Conservation (phyloP, 306 rosid genomes). For the Prunus fruticosa region DNA sequence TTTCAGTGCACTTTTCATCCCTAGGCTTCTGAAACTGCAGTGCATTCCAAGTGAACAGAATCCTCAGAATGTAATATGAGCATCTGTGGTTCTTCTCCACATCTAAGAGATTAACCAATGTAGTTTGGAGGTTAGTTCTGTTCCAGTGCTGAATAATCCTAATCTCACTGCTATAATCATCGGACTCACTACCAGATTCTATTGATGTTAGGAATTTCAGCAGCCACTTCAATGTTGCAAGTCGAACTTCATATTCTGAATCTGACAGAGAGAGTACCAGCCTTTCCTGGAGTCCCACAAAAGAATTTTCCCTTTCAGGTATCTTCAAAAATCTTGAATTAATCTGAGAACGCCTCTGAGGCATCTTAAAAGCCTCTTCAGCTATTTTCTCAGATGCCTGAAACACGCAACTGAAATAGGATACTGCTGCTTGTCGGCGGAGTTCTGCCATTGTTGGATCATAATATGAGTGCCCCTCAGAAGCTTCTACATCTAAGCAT, state of each 20-base stretch:
- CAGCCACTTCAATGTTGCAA: constrained; percentile 88
- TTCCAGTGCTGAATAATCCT: constrained; percentile 55
- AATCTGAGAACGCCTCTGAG: constrained; percentile 36
- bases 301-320: constrained; percentile 41
- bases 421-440: constrained; percentile 76
- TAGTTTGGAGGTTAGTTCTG: constrained; percentile 55
- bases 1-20: constrained; percentile 34
- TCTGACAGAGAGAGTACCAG: constrained; percentile 72
- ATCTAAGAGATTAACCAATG: constrained; percentile 57
- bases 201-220: constrained; percentile 65
- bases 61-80: constrained; percentile 67
- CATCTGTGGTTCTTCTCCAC: constrained; percentile 74
- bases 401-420: constrained; percentile 80
- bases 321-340: constrained; percentile 37
- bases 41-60: constrained; percentile 69
- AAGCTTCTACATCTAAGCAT: constrained; percentile 66
- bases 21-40: constrained; percentile 58
- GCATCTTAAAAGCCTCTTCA: constrained; percentile 31
- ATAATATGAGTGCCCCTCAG: constrained; percentile 42
- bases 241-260: constrained; percentile 81
- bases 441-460: constrained; percentile 83
- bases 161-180: constrained; percentile 47
- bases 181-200: constrained; percentile 40
- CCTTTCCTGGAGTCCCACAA: constrained; percentile 59
- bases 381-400: constrained; percentile 57